Base-by-base conservation (phyloP, 768 basidiomycete species). In the Suillus americanus region DNA sequence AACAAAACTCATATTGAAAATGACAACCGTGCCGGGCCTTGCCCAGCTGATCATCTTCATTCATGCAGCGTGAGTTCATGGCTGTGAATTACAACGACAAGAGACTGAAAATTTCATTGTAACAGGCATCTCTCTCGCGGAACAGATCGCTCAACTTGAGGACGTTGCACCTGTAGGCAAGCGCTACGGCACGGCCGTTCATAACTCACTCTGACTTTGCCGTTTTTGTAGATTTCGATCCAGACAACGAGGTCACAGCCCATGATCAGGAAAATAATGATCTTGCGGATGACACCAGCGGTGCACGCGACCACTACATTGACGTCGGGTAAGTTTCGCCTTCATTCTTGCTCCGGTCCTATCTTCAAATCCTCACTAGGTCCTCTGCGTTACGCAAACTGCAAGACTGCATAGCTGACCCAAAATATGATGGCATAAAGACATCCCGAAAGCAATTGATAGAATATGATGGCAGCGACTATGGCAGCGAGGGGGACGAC, bases 111-210 rank as follows among this genome's bases (percentile, higher is more conserved):
- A 51, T 16, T 37, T 33, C 10, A 13, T 1, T 1, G 54, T 50
- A 30, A 14, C 65, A 82, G 82, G 83, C 35, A 74, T 89, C 41
- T 87, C 90, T 3, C 82, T 92, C 30, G 88, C 86, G 3, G 85
- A 96, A 73, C 94, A 97, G 72, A 86, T 97, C 48, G 90, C 89
- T 43, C 84, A 90, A 71, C 85, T 98, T 30, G 85, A 92, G 55
- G 86, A 91, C 60, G 78, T 88, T 25, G 83, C 87, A 13, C 91
- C 91, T 57, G 77, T 80, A 43, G 91, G 94, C 90, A 71, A 65
- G 83, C 77, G 25, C 56, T n/a, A 37, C 33, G 37, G n/a, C 55
- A 37, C 50, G 57, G 43, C 37, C 30, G 45, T 37, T 61, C 56
- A 43, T 62, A 60, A 64, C 63, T 41, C 33, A 53, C 33, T 38